A percentile compares a stretch with the other conserved stretches of the same genome.
Evolutionary conservation across 805 yeast species (phyloP).

Genomic region (Phaffomyces thermotolerans): DNA sequence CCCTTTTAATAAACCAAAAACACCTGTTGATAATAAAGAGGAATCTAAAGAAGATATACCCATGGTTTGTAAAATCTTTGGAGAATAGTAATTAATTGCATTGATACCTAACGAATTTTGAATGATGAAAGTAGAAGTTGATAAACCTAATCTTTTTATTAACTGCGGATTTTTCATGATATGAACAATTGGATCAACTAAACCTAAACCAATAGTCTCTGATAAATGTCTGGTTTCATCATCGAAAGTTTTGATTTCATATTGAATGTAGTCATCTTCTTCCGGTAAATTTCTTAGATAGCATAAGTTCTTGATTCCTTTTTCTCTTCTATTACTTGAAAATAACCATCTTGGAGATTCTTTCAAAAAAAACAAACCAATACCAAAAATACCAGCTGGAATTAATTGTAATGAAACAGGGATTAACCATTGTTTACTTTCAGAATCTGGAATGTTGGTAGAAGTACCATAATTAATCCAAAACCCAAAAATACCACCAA

Average conservation of each 20-base stretch:
- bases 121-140: slow-evolving; percentile 31
- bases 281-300: slow-evolving; percentile 32
- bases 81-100: slow-evolving; percentile 48
- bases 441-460: slow-evolving; percentile 22
- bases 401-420: slow-evolving; percentile 42
- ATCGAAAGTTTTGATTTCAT: slow-evolving; percentile 30
- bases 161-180: slow-evolving; percentile 26
- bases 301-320: slow-evolving; percentile 26
- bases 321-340: slow-evolving; percentile 28
- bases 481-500: slow-evolving; percentile 17
- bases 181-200: slow-evolving; percentile 28
- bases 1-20: slow-evolving; percentile 45
- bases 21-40: slow-evolving; percentile 43
- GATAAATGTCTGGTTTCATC: slow-evolving; percentile 21
- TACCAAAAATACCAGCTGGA: slow-evolving; percentile 31
- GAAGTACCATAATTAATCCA: slow-evolving; percentile 17
- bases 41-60: slow-evolving; percentile 41
- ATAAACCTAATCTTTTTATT: slow-evolving; percentile 29
- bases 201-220: slow-evolving; percentile 28
- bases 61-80: slow-evolving; percentile 40
- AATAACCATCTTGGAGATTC: slow-evolving; percentile 43
- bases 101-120: slow-evolving; percentile 44
- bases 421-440: slow-evolving; percentile 36
- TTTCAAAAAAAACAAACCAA: slow-evolving; percentile 22
- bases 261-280: slow-evolving; percentile 33